Conservation (phyloP, 192 early-diverging fungal species). For the Coemansia sp. region DNA sequence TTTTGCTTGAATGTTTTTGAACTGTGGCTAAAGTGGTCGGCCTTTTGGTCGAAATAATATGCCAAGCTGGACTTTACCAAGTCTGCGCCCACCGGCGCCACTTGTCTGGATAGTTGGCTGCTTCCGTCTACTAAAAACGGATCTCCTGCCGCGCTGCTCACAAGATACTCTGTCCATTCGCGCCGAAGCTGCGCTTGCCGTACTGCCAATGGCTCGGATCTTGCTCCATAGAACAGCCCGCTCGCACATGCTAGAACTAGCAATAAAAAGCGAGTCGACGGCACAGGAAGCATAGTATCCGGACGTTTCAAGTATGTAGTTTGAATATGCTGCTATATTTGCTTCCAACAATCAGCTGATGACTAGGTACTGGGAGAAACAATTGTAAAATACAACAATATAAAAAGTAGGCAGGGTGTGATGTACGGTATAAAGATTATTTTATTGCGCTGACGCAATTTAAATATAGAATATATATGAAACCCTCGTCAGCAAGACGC, state of each 20-base stretch:
- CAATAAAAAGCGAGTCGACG: neutral
- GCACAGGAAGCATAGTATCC: neutral
- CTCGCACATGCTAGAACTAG: neutral
- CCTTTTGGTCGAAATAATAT: constrained; percentile 43
- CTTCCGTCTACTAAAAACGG: neutral
- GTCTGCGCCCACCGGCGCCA: neutral
- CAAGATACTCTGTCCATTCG: constrained; percentile 22
- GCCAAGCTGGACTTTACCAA: constrained; percentile 1
- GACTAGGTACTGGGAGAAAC: too few species aligned
- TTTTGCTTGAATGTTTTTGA: constrained; percentile 44
- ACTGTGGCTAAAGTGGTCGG: constrained; percentile 36
- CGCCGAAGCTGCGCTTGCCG: constrained; percentile 32
- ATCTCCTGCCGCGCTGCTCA: neutral
- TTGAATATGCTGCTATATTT: neutral
- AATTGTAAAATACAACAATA: too few species aligned
- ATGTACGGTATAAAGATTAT: too few species aligned
- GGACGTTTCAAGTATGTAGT: neutral
- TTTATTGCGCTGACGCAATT: too few species aligned
- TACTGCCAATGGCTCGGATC: neutral
- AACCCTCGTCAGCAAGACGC: too few species aligned
- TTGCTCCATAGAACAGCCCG: neutral
- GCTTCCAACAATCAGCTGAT: too few species aligned
- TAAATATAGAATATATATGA: too few species aligned
- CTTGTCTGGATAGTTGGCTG: neutral
- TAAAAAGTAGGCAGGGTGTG: too few species aligned